A percentile compares a stretch with the other conserved stretches of the same genome.
These are phyloP conservation scores for Pouteria glomerata DNA, from an alignment of 148 eudicot species.

Conservation along the genomic window DNA sequence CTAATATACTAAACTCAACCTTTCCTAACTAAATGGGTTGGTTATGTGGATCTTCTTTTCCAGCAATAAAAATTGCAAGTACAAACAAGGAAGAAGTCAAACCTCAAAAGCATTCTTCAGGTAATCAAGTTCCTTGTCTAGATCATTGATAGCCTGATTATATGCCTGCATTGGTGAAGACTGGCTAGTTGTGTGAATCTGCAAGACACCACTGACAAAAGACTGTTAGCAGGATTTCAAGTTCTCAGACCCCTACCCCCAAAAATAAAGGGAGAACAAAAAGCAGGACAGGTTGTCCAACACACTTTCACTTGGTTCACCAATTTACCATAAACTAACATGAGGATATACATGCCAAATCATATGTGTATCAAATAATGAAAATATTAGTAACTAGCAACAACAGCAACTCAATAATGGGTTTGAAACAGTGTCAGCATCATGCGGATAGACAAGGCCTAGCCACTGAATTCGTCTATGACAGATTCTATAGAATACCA, in stretches of 20 bases:
- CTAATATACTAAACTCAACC: too few species aligned
- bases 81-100: background rate
- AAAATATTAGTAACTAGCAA: too few species aligned
- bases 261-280: background rate
- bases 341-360: background rate
- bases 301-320: background rate
- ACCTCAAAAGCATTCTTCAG: conserved; percentile 90
- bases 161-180: conserved; percentile 94
- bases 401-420: too few species aligned
- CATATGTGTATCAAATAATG: too few species aligned
- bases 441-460: too few species aligned
- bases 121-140: conserved; percentile 86
- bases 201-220: conserved; percentile 13
- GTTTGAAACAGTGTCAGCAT: too few species aligned
- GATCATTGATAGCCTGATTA: conserved; percentile 87
- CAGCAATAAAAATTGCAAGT: background rate
- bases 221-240: background rate
- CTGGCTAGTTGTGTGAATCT: conserved; percentile 93
- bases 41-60: too few species aligned
- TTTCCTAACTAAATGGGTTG: too few species aligned
- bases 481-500: too few species aligned
- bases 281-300: background rate
- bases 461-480: too few species aligned
- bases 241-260: background rate
- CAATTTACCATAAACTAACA: background rate